A percentile compares a stretch with the other conserved stretches of the same genome.
Evolutionary conservation across 306 rosid species (phyloP).

Genomic region (Quercus rubra): DNA sequence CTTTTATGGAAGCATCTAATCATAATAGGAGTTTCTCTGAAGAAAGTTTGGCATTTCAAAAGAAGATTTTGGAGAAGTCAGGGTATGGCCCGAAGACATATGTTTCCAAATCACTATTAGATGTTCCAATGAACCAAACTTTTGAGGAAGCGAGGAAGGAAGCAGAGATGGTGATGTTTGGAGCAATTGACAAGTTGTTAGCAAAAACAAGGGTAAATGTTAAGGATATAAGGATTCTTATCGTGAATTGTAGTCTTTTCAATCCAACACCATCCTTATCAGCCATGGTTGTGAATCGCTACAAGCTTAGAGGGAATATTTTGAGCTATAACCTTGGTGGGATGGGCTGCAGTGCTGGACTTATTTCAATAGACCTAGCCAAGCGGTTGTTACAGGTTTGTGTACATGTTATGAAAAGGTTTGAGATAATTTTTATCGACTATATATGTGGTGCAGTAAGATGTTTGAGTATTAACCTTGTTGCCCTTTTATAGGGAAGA

Average conservation of each 20-base stretch:
- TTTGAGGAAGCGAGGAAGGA: background rate
- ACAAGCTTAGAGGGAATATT: constrained; percentile 5
- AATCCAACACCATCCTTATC: background rate
- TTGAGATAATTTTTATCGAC: too few relatives aligned
- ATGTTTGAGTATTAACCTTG: too few relatives aligned
- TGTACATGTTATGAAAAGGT: too few relatives aligned
- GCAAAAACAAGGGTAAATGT: background rate
- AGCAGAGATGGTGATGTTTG: background rate
- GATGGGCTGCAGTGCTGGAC: constrained; percentile 6
- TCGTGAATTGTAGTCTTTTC: background rate
- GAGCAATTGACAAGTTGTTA: background rate
- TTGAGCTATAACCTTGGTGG: background rate
- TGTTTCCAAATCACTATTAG: background rate
- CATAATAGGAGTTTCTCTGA: background rate
- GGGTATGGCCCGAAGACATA: background rate
- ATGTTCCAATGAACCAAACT: background rate
- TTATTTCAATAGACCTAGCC: background rate
- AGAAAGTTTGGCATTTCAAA: background rate
- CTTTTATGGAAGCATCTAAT: background rate
- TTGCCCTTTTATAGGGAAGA: too few relatives aligned
- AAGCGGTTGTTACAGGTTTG: background rate
- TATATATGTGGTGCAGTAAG: too few relatives aligned
- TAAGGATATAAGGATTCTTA: constrained; percentile 4
- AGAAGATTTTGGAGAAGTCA: background rate
- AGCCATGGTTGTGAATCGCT: background rate